These are phyloP conservation scores for Tuber microsphaerosporum DNA, from an alignment of 495 filamentous ascomycete species.

Conservation along the genomic window DNA sequence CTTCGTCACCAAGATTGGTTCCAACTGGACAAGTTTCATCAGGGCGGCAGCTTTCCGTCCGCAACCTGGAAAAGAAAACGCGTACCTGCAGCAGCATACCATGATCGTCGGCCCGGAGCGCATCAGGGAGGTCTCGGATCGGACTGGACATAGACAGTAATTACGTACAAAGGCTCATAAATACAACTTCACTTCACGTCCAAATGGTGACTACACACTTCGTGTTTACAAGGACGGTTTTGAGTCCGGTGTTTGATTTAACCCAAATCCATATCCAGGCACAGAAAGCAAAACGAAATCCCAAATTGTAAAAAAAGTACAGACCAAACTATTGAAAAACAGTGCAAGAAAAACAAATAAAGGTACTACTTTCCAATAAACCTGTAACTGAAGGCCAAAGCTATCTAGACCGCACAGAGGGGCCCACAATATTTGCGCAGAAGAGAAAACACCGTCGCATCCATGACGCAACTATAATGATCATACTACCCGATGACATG, in stretches of 20 bases:
- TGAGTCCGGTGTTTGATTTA: background rate
- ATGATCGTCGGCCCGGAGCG: background rate
- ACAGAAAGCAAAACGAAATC: slow-evolving; percentile 21
- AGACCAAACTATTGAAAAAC: slow-evolving; percentile 27
- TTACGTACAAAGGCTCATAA: background rate
- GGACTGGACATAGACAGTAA: background rate
- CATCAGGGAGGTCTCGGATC: background rate
- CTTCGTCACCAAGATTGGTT: background rate
- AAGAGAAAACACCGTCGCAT: slow-evolving; percentile 16
- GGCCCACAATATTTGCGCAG: slow-evolving; percentile 1
- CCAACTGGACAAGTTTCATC: background rate
- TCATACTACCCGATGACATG: slow-evolving; percentile 12
- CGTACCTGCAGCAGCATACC: background rate
- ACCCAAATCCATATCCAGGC: background rate
- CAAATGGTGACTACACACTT: background rate
- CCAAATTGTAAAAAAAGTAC: slow-evolving; percentile 37
- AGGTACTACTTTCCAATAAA: slow-evolving; percentile 26
- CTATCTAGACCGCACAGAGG: background rate
- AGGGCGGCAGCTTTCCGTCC: background rate
- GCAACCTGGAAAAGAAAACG: background rate
- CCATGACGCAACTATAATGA: slow-evolving; percentile 8
- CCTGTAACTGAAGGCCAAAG: slow-evolving; percentile 1
- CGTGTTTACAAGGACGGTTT: background rate
- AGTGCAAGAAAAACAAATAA: slow-evolving; percentile 18
- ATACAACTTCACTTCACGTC: background rate